Evolutionary conservation across 495 filamentous ascomycete genomes (phyloP), one percentile per base, ranked within the genome.

Genomic region (Aspergillus biplanus): DNA sequence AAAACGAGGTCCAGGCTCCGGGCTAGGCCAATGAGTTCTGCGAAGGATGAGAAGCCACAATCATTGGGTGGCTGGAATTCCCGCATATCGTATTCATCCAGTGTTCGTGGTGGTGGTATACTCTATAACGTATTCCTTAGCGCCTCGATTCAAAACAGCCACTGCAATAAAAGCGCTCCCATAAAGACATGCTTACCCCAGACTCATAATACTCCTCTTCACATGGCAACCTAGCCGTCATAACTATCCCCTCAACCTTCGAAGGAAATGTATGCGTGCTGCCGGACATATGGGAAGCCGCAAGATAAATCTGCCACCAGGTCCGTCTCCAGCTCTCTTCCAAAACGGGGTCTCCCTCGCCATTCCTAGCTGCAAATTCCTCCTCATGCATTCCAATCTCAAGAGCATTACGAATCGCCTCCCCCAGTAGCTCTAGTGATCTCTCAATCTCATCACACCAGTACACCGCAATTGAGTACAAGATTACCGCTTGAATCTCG

Each of bases 121-220:
- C 42, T 55, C 67, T 69, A 50, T 27, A 27, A 27, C 21, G 2
- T 2, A 27, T 27, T 27, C 21, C 21, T 27, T 27, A 27, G 21
- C 21, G 21, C 21, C 2, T 27, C 21, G 21, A 27, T 27, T 27
- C 21, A 27, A 1, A 2, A 27, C 21, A 27, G 21, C 21, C 21
- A 27, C 21, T 2, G 2, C 21, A 2, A 27, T 2, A 27, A 9
- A 0, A 50, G 16, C 6, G 5, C 3, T 18, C 47, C 7, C 6
- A n/a, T 50, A 21, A 44, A 12, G 9, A 50, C 9, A 66, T 35
- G 80, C 85, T 68, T 78, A 89, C 87, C 64, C 86, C 88, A 48
- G 77, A 79, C 42, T 77, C 70, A 76, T 89, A 95, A 50, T 90
- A 80, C 16, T 77, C 74, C 71, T 95, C 89, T 62, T 93, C 90